These are phyloP conservation scores for Butyriboletus loyo DNA, from an alignment of 768 basidiomycete species.

Conservation along the genomic window DNA sequence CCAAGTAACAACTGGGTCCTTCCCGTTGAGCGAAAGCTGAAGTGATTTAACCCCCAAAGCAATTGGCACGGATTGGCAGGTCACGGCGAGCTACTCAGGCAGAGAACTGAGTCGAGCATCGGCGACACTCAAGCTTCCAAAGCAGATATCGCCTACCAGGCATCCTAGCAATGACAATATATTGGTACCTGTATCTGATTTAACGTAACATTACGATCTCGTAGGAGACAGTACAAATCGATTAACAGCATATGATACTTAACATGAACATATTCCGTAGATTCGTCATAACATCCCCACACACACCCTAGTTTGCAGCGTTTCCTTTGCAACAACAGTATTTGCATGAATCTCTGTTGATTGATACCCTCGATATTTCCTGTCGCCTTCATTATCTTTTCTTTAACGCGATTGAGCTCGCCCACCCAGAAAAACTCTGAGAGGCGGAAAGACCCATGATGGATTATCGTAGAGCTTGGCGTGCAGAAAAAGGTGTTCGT, in stretches of 20 bases:
- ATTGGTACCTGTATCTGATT: constrained; percentile 8
- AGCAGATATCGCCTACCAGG: background rate
- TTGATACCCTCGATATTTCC: background rate
- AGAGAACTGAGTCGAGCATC: too few relatives aligned
- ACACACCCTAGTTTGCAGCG: background rate
- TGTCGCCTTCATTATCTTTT: background rate
- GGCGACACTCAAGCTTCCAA: background rate
- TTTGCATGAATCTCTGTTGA: background rate
- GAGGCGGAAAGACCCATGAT: background rate
- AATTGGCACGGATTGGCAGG: background rate
- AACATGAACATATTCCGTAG: constrained; percentile 25
- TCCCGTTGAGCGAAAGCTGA: too few relatives aligned
- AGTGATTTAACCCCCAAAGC: background rate
- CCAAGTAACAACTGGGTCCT: background rate
- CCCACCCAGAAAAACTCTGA: background rate
- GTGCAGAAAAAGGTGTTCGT: constrained; percentile 15
- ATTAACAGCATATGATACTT: constrained; percentile 30
- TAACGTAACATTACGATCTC: constrained; percentile 31
- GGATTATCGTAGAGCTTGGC: constrained; percentile 20
- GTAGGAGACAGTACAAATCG: constrained; percentile 29
- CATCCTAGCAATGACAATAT: background rate
- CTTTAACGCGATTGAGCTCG: background rate
- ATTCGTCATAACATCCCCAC: constrained; percentile 8
- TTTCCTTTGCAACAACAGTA: constrained; percentile 3
- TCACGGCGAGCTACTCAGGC: background rate